These are phyloP conservation scores for Fusarium siculi DNA, from an alignment of 2,329 filamentous ascomycete species.

Conservation along the genomic window DNA sequence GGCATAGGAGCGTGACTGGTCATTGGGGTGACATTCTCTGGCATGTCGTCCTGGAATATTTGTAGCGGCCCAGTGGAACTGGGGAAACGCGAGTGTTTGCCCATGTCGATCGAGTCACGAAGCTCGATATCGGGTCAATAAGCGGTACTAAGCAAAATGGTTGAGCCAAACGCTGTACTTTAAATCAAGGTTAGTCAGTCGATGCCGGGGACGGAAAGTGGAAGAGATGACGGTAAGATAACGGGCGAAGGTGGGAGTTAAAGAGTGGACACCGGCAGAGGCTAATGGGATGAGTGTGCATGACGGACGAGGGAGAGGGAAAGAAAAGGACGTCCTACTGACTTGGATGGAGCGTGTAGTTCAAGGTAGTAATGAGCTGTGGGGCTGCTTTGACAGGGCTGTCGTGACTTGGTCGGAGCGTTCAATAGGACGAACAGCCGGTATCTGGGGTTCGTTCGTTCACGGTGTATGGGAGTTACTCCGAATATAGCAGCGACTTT, in stretches of 20 bases:
- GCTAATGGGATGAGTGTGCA: constrained; percentile 42
- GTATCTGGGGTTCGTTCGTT: constrained; percentile 39
- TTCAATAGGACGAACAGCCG: constrained; percentile 38
- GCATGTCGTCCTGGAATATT: constrained; percentile 64
- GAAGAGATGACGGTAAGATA: constrained; percentile 35
- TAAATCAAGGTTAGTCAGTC: constrained; percentile 32
- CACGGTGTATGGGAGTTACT: constrained; percentile 26
- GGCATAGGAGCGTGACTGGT: constrained; percentile 69
- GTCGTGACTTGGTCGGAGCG: constrained; percentile 39
- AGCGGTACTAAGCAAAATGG: constrained; percentile 7
- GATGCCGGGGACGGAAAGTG: constrained; percentile 34
- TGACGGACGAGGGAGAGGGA: constrained; percentile 37
- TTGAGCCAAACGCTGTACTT: constrained; percentile 27
- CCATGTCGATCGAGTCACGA: constrained; percentile 59
- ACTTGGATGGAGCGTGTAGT: constrained; percentile 42
- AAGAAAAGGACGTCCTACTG: constrained; percentile 35
- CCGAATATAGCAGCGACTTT: constrained; percentile 35
- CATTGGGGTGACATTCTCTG: constrained; percentile 58
- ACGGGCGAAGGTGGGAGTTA: constrained; percentile 37
- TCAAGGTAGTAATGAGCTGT: constrained; percentile 40
- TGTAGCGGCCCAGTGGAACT: constrained; percentile 60
- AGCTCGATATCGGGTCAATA: constrained; percentile 29
- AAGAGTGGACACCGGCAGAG: constrained; percentile 39
- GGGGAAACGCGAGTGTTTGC: constrained; percentile 61
- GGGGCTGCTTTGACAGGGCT: constrained; percentile 44